Conservation (phyloP, 768 basidiomycete species). For the Heimioporus sp. region DNA sequence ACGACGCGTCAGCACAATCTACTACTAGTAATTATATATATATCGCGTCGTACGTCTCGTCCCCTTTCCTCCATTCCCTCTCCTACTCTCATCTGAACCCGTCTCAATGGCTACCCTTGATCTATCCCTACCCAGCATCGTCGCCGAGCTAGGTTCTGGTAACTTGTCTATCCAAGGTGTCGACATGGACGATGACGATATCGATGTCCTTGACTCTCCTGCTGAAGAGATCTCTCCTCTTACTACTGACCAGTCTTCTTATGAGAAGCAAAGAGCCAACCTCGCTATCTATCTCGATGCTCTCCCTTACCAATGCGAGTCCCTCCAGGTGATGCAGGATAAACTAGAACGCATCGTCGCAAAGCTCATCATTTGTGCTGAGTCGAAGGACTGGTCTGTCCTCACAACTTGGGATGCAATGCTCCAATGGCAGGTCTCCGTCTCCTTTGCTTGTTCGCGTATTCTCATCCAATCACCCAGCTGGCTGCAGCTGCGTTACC, state of each 20-base stretch:
- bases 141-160: slow-evolving; percentile 24
- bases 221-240: slow-evolving; percentile 27
- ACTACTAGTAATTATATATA: slow-evolving; percentile 12
- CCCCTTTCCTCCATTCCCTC: slow-evolving; percentile 11
- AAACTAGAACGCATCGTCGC: slow-evolving; percentile 68
- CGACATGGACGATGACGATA: slow-evolving; percentile 60
- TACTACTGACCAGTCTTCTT: slow-evolving; percentile 33
- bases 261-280: slow-evolving; percentile 58
- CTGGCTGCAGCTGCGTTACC: slow-evolving; percentile 82
- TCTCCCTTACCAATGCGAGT: slow-evolving; percentile 72
- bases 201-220: slow-evolving; percentile 43
- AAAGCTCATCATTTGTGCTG: slow-evolving; percentile 68
- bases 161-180: slow-evolving; percentile 21
- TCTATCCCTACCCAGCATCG: slow-evolving; percentile 18
- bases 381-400: slow-evolving; percentile 70
- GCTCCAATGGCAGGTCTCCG: slow-evolving; percentile 62
- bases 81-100: slow-evolving; percentile 20
- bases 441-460: neutral
- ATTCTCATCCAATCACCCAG: slow-evolving; percentile 35
- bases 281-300: slow-evolving; percentile 66
- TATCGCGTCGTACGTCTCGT: slow-evolving; percentile 25
- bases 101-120: slow-evolving; percentile 21
- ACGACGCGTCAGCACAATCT: slow-evolving; percentile 30
- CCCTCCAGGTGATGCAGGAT: slow-evolving; percentile 66
- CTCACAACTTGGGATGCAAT: slow-evolving; percentile 78